Evolutionary conservation across 768 basidiomycete genomes (phyloP), one percentile per base, ranked within the genome.

Genomic region (Pulveroboletus frians): DNA sequence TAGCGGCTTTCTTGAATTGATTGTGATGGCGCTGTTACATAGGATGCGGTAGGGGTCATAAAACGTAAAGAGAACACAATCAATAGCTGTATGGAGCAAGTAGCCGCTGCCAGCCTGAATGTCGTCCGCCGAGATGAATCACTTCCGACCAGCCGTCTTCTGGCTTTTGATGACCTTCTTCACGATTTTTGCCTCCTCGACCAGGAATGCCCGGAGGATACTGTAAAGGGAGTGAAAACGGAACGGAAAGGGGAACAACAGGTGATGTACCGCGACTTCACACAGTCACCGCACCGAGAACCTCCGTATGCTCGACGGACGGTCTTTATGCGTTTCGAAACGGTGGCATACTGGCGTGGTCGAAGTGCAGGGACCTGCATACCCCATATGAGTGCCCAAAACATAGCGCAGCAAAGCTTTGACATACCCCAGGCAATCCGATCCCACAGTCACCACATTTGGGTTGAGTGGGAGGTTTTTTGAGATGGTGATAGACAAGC

Each of bases 151-250:
- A 29, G 39, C 41, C 15, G 63, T 59, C 53, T 62, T 67, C 69
- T 81, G 91, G 66, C 87, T 85, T 79, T 96, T 96, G 80, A 97
- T 93, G 61, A 98, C 95, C 75, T 83, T 87, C 85, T 99, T 99
- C 68, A 99, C 96, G 63, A 99, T 98, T 79, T 98, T 98, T 39
- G 96, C 96, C 78, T 99, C 96, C 79, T 98, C 96, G 35, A 99
- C 90, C 52, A 99, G 75, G 85, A 99, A 99, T 55, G 96, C 93
- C 52, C 96, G 90, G 61, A 98, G 86, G 62, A 99, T 94, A 55
- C 96, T 97, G 55, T 0, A 43, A 7, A 20, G 6, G 35, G 34
- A n/a, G 34, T 18, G 10, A 27, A 48, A 6, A n/a, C 21, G 18
- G 10, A 34, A 41, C 35, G 11, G 20, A 39, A 41, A n/a, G 49